These are phyloP conservation scores for Exophiala alcalophila DNA, from an alignment of 2,329 filamentous ascomycete species.

Conservation along the genomic window DNA sequence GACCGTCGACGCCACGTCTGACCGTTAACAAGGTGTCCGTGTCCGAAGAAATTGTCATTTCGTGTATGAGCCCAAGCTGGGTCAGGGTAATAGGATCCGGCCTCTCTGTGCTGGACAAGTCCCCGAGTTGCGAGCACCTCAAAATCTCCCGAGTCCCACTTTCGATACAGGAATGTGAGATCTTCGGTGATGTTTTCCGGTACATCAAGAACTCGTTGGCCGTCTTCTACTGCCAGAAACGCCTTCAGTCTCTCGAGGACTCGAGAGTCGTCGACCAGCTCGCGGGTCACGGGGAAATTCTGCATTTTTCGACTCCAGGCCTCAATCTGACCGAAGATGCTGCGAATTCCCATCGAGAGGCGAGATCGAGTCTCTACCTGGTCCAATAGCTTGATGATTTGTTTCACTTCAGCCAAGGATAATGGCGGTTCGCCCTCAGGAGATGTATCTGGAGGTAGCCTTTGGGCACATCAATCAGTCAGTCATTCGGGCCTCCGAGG, in stretches of 20 bases:
- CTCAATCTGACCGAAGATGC: constrained; percentile 6
- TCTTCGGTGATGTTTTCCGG: constrained; percentile 24
- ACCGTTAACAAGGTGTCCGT: constrained; percentile 31
- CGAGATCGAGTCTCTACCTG: constrained; percentile 1
- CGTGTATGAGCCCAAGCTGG: constrained; percentile 9
- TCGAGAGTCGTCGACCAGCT: constrained; percentile 7
- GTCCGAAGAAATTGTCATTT: constrained; percentile 20
- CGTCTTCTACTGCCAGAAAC: constrained; percentile 18
- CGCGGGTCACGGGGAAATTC: constrained; percentile 13
- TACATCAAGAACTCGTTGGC: constrained; percentile 1
- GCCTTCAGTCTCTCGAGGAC: constrained; percentile 9
- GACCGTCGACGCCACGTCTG: constrained; percentile 31
- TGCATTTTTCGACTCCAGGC: constrained; percentile 17
- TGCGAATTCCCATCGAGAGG: neutral
- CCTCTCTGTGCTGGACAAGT: neutral
- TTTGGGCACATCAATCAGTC: neutral
- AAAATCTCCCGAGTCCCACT: constrained; percentile 26
- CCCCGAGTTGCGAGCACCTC: constrained; percentile 18
- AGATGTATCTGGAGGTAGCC: constrained; percentile 4
- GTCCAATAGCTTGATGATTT: constrained; percentile 11
- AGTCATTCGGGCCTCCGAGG: too few species aligned
- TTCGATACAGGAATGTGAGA: constrained; percentile 17
- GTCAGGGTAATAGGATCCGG: neutral
- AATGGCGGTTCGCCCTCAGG: constrained; percentile 11
- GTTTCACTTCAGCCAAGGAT: neutral